Base-by-base conservation (phyloP, 2,329 filamentous ascomycete genomes). In the Orbilia blumenaviensis region DNA sequence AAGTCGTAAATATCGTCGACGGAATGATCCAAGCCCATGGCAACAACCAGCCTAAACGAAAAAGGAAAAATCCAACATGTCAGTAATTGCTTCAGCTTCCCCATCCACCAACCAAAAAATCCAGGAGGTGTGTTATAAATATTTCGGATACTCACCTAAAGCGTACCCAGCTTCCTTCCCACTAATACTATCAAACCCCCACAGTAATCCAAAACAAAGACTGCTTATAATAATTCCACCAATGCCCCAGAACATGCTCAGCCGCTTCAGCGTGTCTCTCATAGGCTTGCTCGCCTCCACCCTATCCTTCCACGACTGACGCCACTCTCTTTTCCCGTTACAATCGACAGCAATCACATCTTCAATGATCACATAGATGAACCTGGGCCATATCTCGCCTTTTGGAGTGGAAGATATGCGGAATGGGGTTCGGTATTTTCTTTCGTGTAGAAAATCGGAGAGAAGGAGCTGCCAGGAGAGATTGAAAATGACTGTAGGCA, bases 291-390 rank as follows among this genome's bases (percentile, higher is more conserved):
- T 77, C 0, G 66, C 67, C 14, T 34, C 48, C 0, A 71, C 60
- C 34, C 73, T 38, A 60, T 77, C 67, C 66, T 44, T 77, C 73
- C 73, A 77, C 1, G 66, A 44, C 18, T 72, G 73, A 10, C 73
- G 32, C 73, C 73, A 77, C 25, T 67, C 73, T 25, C 67, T 29
- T 27, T 77, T 77, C 3, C 73, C 73, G 50, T 77, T 77, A 42
- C 73, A 76, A 44, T 77, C 73, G 10, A 77, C 73, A 5, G 73
- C 73, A 18, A 77, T 77, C 16, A 77, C 66, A 16, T 77, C 73
- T 41, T 77, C 73, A 21, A 77, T 77, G 36, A 77, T 77, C 3
- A 77, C 66, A 25, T 72, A 77, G 14, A 77, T 66, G 54, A 77
- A 71, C 10, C 54, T 42, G 4, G 73, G 73, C 63, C 63, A 77